Percentiles rank a stretch among this genome's conserved stretches.
These are phyloP conservation scores for Curvularia spicifera DNA, from an alignment of 2,329 filamentous ascomycete species.

Conservation along the genomic window DNA sequence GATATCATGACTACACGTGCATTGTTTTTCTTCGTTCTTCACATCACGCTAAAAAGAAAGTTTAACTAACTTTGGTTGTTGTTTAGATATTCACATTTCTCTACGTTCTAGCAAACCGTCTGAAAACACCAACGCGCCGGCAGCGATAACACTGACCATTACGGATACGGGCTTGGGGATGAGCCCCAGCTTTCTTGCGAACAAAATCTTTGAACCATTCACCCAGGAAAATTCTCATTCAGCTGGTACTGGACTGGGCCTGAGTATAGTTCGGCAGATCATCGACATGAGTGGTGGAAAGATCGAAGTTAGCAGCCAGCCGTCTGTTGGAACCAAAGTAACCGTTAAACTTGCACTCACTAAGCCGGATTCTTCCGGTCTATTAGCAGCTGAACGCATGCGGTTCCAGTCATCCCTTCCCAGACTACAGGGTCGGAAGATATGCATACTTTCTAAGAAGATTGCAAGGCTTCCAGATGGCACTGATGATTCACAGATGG, in stretches of 20 bases:
- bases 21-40: background rate
- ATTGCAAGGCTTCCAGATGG: background rate
- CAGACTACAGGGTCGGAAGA: slow-evolving; percentile 28
- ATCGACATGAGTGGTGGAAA: slow-evolving; percentile 39
- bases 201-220: slow-evolving; percentile 45
- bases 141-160: slow-evolving; percentile 45
- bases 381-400: slow-evolving; percentile 6
- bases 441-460: slow-evolving; percentile 35
- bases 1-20: background rate
- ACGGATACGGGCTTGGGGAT: slow-evolving; percentile 46
- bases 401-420: slow-evolving; percentile 28
- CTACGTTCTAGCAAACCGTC: slow-evolving; percentile 22
- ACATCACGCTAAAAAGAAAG: background rate
- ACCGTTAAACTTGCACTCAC: slow-evolving; percentile 29
- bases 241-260: slow-evolving; percentile 34
- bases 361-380: slow-evolving; percentile 8
- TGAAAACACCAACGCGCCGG: slow-evolving; percentile 9
- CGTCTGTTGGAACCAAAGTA: slow-evolving; percentile 24
- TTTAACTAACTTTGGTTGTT: background rate
- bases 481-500: slow-evolving; percentile 9
- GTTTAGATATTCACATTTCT: slow-evolving; percentile 32
- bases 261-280: slow-evolving; percentile 41
- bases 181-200: slow-evolving; percentile 41
- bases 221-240: slow-evolving; percentile 41
- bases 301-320: slow-evolving; percentile 38